Evolutionary conservation across 768 basidiomycete genomes (phyloP), one percentile per base, ranked within the genome.

Genomic region (Leucocoprinus leucothites): DNA sequence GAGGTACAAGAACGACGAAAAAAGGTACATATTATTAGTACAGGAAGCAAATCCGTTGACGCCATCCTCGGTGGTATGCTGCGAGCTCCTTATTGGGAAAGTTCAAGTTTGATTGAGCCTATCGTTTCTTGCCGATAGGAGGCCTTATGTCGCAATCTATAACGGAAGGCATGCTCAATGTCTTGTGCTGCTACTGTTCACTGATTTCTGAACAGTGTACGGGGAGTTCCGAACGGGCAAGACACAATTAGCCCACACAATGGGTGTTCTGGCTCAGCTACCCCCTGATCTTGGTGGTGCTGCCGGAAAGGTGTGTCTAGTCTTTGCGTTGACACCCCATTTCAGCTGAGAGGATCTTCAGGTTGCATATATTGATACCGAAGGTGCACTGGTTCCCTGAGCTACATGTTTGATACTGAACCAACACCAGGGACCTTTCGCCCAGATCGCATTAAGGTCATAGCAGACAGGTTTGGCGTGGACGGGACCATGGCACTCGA

Each of bases 151-250:
- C 95, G 6, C 94, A 97, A 65, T 94, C 92, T 6, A 94, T 97
- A 57, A 89, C 92, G 3, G 95, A 98, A 82, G 91, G 91, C 84
- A 48, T 28, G 63, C 59, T 3, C 9, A 19, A 9, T 44, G 22
- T 18, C 24, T 36, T 25, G 19, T 34, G 24, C 19, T 16, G 44
- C 11, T 47, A 19, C 26, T 49, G 53, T 50, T 52, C 38, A 52
- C n/a, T 53, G 35, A 42, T 47, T 44, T 7, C 6, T 40, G 21
- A 24, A 14, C 56, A 93, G 94, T 98, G 1, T 98, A 94, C 64
- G 95, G 96, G 43, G 95, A 98, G 70, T 98, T 90, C 69, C 82
- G 95, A 28, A 98, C 96, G 0, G 95, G 95, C 26, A 95, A 96
- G 72, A 97, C 95, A 4, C 96, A 98, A 66, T 76, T 96, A 48